phyloP scores from a whole-genome alignment of 2,329 filamentous ascomycete species.

The Apiospora arundinis region DNA sequence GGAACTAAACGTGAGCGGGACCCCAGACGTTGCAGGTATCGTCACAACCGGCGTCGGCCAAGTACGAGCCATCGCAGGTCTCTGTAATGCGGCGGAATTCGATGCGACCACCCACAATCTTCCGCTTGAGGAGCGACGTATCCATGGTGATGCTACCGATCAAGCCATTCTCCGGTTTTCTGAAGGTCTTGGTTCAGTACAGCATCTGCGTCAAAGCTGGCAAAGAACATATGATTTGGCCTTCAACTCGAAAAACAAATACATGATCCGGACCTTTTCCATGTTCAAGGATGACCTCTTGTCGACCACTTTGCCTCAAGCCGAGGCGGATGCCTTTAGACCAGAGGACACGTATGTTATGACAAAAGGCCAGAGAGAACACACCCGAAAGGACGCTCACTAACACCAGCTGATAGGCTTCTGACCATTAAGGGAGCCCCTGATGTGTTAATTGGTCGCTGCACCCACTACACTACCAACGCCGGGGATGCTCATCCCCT shows the following conservation, averaged over 20 bases:
- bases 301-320: conserved; percentile 13
- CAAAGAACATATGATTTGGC: conserved; percentile 47
- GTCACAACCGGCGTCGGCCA: conserved; percentile 10
- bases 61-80: conserved; percentile 34
- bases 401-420: conserved; percentile 38
- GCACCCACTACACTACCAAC: conserved; percentile 44
- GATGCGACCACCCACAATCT: conserved; percentile 45
- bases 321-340: not conserved
- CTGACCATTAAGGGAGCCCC: conserved; percentile 62
- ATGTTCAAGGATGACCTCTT: conserved; percentile 47
- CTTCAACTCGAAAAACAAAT: conserved; percentile 59
- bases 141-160: conserved; percentile 52
- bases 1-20: conserved; percentile 33
- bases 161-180: conserved; percentile 49
- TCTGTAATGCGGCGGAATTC: conserved; percentile 52
- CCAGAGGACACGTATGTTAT: conserved; percentile 18
- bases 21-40: not conserved
- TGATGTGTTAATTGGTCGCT: conserved; percentile 52
- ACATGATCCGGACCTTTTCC: conserved; percentile 55
- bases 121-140: conserved; percentile 41
- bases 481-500: conserved; percentile 43
- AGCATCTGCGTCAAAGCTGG: conserved; percentile 26
- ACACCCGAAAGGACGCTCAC: conserved; percentile 47
- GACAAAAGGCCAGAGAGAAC: conserved; percentile 39
- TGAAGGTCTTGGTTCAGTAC: conserved; percentile 31